Evolutionary conservation across 2,329 filamentous ascomycete species (phyloP), one percentile per base, ranked within the genome.

Genomic region (Thielaviopsis ethacetica): DNA sequence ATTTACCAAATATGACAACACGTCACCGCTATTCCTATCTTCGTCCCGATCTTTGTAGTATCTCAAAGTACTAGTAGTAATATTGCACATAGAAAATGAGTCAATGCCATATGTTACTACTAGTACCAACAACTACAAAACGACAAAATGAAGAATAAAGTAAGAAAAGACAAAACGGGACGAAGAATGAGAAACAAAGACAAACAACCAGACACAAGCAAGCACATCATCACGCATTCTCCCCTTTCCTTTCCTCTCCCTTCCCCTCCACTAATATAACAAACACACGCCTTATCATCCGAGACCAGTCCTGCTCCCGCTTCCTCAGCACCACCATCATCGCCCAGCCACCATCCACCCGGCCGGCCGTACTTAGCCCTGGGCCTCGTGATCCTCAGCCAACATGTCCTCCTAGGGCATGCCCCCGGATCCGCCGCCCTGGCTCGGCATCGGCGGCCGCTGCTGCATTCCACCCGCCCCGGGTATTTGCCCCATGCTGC

Each of bases 351-450:
- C 44, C 55, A 38, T 17, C 17, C 13, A 50, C 21, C 47, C 50
- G 21, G 15, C 26, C 5, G 21, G 19, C 21, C 47, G 9, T 21
- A 38, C 38, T 17, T 24, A 22, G 22, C 9, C 15, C 13, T 57
- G 49, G 21, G 30, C 17, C 56, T 53, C 27, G 30, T 27, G 49
- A 21, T 52, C 56, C 56, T 57, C 56, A 15, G 21, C 55, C 13
- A 58, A 26, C 51, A 61, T 61, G 50, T 58, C 59, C n/a, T 61
- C 52, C 59, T 61, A 61, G 15, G 59, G 58, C 59, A 61, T 58
- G 17, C 59, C 59, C 12, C 56, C 55, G 56, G 41, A 44, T 47
- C 54, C 54, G 17, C 59, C 59, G 30, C 56, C 59, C 49, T 58
- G 59, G 13, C 59, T 56, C 22, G 59, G 51, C 59, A 61, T 61